Evolutionary conservation across 495 filamentous ascomycete species (phyloP), one percentile per base, ranked within the genome.

Genomic region (Tuber calosporum): DNA sequence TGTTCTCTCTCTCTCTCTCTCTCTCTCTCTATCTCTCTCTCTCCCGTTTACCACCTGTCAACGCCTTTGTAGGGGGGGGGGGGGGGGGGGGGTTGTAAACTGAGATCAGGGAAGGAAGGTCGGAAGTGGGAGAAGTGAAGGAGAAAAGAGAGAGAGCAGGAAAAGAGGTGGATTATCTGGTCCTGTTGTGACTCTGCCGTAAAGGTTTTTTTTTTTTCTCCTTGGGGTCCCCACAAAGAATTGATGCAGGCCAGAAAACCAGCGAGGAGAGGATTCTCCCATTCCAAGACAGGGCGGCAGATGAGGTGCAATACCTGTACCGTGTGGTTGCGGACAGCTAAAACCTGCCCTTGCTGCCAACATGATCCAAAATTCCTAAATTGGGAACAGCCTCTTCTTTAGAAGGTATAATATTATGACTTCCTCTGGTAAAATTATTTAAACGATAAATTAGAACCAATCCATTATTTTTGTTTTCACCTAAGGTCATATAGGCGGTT

Each of bases 51-150:
- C n/a, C 53, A 30, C 26, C 53, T 62, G 30, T 58, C n/a, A 30
- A 58, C 53, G 11, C 15, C 53, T 38, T 48, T 68, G 30, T 53
- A 66, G 42, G 15, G 45, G 68, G 53, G 67, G 1, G 30, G 17
- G 39, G 70, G 42, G 15, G 45, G 68, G 53, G 67, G 1, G 30
- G 17, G 39, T 68, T 36, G n/a, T 6, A 68, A 40, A 40, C 5
- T 36, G 22, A 68, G 22, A 42, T 20, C 9, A 38, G 30, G 36
- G 36, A 45, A 43, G 39, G 66, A 41, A 48, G 48, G 39, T 62
- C 67, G 70, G 67, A 37, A 66, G 70, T 66, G 43, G 67, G 40
- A 42, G 70, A 72, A 66, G 39, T 76, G 75, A 72, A 42, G 41
- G 37, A 75, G 37, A 48, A 53, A 48, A 66, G 37, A 70, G 68